A percentile compares a stretch with the other conserved stretches of the same genome.
phyloP scores from a whole-genome alignment of 129 eudicot species.

The sunflower (Helianthus annuus) region HanXRQr2.0-SUNRISE NC_035443.2:12367573-12368072 shows the following conservation, averaged over 20 bases:
- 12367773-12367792: constrained; percentile 34
- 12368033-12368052: too few relatives aligned
- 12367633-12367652: neutral
- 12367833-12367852: constrained; percentile 19
- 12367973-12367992: neutral
- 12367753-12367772: constrained; percentile 38
- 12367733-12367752: constrained; percentile 14
- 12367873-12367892: constrained; percentile 26
- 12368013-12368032: too few relatives aligned
- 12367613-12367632: neutral
- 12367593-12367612: neutral
- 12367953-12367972: constrained; percentile 14
- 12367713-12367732: constrained; percentile 11
- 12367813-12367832: constrained; percentile 13
- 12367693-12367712: neutral
- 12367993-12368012: neutral
- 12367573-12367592: neutral
- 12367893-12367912: constrained; percentile 5
- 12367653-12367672: too few relatives aligned
- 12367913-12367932: constrained; percentile 2
- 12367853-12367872: constrained; percentile 32
- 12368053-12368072: too few relatives aligned
- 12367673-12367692: neutral
- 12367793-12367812: constrained; percentile 32
- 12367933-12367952: neutral